Base-by-base conservation (phyloP, 805 yeast species). In the Pichia thaimueangensis region DNA sequence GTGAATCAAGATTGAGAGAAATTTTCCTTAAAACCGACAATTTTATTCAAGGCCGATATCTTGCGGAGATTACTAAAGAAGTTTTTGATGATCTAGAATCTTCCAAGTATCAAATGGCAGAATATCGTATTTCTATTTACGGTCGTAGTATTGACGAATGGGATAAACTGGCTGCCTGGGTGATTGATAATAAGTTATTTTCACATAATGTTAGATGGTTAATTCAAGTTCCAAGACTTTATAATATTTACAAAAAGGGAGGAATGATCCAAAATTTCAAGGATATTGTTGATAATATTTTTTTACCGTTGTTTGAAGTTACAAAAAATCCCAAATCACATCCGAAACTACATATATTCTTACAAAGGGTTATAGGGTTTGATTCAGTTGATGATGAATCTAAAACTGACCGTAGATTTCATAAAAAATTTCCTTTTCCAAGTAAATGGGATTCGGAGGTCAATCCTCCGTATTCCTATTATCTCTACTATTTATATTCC, bases 341-440 rank as follows among this genome's bases (percentile, higher is more conserved):
- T 63, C 98, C 98, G n/a, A 93, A 93, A 60, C 70, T 93, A 43
- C 83, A 82, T 56, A 73, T 88, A 4, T 89, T 93, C 61, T 67
- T 93, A 53, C 94, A 88, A 66, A 76, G 98, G 54, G 97, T 93
- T 3, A 83, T 93, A 56, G 99, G 99, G 0, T 93, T 93, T 63
- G 99, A 93, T 64, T 86, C 96, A 5, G 99, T 93, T 27, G 99
- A 93, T 63, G 99, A 93, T 64, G 99, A 93, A 64, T 86, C 96
- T 10, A 93, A 94, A 61, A 75, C 76, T 33, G 98, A 93, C 62
- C 78, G 87, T 50, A 74, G 89, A 45, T 73, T 83, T 56, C 89
- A 82, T 53, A 79, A 78, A 47, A 88, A 85, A 59, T 88, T 73
- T 58, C 97, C 97, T 1, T 66, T 76, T n/a, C 94, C 99, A 29